Base-by-base conservation (phyloP, 2,329 filamentous ascomycete genomes). In the Alternaria incomplexa region DNA sequence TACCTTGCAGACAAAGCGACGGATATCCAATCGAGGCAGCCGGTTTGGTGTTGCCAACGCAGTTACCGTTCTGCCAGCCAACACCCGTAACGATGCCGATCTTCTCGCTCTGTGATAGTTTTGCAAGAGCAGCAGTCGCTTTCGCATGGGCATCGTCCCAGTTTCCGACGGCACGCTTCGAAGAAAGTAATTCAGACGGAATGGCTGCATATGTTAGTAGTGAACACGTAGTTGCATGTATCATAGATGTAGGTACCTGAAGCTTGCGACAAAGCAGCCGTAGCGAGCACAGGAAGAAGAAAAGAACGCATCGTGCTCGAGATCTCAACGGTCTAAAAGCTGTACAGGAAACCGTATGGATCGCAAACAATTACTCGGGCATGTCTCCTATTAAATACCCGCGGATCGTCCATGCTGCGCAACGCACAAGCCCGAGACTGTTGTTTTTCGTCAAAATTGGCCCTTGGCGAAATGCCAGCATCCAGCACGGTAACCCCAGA, bases 121-220 rank as follows among this genome's bases (percentile, higher is more conserved):
- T 79, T 13, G 77, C 72, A 9, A 83, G 74, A 30, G 80, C 77
- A 15, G 78, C 71, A 26, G 75, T 77, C 5, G 81, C 81, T 65
- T 81, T 80, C 20, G 72, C 70, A 62, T 82, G 79, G 12, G 81
- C 81, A 50, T 73, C 71, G 32, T 77, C 76, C 81, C 81, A 83
- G 36, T 68, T 71, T 22, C 68, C 66, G 5, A 73, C 67, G 46
- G 73, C 72, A 62, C 73, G 64, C 43, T 73, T 76, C 28, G 69
- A 67, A 20, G 40, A 30, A 15, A 56, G 47, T 17, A 64, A 46
- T 10, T 72, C 67, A 4, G 62, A 58, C 4, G 73, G 73, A 30
- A 76, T 58, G 54, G 69, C 75, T 76, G 45, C 11, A 12, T 6
- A 3, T n/a, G 43, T 61, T 45, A 61, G 69, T 43, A 65, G 52